phyloP scores from a whole-genome alignment of 345 rosid genomes.

The Raphanus sativus region DNA sequence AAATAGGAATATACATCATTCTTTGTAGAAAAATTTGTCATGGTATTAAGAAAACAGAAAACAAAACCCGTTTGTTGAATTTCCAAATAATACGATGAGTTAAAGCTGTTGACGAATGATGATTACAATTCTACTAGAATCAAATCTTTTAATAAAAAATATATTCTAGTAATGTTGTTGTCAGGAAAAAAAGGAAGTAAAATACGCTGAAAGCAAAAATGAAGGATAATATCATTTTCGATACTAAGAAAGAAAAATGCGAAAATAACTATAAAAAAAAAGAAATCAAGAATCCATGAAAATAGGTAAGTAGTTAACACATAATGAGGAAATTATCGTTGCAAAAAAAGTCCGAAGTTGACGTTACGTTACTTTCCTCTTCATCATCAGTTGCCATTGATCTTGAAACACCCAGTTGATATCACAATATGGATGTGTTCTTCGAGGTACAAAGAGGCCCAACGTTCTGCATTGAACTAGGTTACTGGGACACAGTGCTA shows the following conservation, averaged over 20 bases:
- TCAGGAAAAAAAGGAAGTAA: neutral
- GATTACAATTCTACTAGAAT: neutral
- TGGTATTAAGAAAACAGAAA: no score
- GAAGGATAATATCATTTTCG: neutral
- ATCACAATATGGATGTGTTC: slow-evolving; percentile 57
- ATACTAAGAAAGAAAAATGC: neutral
- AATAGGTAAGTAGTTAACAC: neutral
- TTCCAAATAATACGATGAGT: neutral
- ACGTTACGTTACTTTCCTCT: neutral
- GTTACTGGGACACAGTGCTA: slow-evolving; percentile 68
- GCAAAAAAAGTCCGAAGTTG: neutral
- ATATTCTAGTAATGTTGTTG: neutral
- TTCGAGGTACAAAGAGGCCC: slow-evolving; percentile 55
- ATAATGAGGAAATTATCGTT: neutral
- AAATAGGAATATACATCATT: no score
- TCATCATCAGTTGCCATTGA: slow-evolving; percentile 3
- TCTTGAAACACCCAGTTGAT: slow-evolving; percentile 6
- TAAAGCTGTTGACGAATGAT: neutral
- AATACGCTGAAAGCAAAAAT: neutral
- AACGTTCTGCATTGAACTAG: slow-evolving; percentile 71
- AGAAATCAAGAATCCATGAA: neutral
- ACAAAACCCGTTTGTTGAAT: neutral
- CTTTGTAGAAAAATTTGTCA: no score
- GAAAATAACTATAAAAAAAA: neutral
- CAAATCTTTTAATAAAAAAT: no score